These are phyloP conservation scores for Sanghuangporus sanghuang DNA, from an alignment of 1,284 basidiomycete species.

Conservation along the genomic window DNA sequence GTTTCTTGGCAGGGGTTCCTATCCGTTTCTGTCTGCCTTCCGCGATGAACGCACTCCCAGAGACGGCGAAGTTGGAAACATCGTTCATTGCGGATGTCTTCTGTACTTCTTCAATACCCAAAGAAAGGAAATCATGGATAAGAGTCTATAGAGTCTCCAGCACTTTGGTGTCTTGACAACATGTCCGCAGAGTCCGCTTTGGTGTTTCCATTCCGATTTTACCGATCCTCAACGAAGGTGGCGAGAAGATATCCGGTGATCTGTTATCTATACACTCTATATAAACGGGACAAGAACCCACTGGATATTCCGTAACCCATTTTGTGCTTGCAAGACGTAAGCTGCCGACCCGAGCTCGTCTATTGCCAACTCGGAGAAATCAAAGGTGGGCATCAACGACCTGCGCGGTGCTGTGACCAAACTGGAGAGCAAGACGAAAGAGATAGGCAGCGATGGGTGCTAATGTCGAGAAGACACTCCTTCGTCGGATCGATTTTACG, in stretches of 20 bases:
- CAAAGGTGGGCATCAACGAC: neutral
- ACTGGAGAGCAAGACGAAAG: neutral
- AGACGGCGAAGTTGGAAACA: no score
- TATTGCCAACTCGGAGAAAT: neutral
- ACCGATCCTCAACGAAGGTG: neutral
- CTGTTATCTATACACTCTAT: neutral
- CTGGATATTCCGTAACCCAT: neutral
- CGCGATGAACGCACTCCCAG: no score
- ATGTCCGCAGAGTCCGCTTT: neutral
- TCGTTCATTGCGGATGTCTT: no score
- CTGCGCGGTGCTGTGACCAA: neutral
- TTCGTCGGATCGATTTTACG: constrained; percentile 60
- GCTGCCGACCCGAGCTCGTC: neutral
- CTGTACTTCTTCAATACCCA: no score
- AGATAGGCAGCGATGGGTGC: neutral
- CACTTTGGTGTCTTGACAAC: neutral
- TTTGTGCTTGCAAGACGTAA: neutral
- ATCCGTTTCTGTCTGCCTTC: no score
- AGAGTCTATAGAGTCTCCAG: neutral
- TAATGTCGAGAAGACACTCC: constrained; percentile 53
- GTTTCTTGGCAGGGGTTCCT: no score
- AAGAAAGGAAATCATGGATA: neutral
- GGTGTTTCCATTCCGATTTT: neutral
- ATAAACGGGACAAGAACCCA: neutral
- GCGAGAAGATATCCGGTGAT: neutral